These are phyloP conservation scores for Hymenoscyphus repandus DNA, from an alignment of 2,329 filamentous ascomycete species.

Conservation along the genomic window DNA sequence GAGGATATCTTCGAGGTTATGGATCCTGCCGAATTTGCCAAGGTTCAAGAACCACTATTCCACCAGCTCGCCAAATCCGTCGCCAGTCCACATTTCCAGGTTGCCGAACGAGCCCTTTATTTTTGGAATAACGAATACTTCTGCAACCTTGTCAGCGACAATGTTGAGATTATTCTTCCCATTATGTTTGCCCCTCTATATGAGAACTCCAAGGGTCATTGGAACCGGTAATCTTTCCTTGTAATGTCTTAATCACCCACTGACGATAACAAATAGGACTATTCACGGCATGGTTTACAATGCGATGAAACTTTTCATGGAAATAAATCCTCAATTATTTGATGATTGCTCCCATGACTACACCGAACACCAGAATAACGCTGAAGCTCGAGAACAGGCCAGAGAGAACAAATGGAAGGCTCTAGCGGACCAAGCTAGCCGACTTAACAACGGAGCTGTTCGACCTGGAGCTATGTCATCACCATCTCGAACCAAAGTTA, in stretches of 20 bases:
- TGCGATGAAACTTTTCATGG: conserved; percentile 99
- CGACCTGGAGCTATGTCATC: conserved; percentile 32
- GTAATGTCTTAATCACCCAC: neutral
- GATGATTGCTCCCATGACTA: conserved; percentile 99
- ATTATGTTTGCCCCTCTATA: conserved; percentile 99
- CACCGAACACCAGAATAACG: conserved; percentile 90
- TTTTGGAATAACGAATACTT: conserved; percentile 99
- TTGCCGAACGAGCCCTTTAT: conserved; percentile 93
- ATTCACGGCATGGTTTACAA: conserved; percentile 99
- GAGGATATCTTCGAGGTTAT: conserved; percentile 99
- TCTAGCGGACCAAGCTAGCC: conserved; percentile 73
- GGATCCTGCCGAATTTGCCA: conserved; percentile 97
- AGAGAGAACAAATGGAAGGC: conserved; percentile 87
- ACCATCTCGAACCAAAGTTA: conserved; percentile 36
- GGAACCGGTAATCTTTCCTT: conserved; percentile 72
- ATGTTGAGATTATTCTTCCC: conserved; percentile 94
- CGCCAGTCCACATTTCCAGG: conserved; percentile 97
- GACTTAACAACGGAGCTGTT: conserved; percentile 42
- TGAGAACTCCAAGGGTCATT: conserved; percentile 98
- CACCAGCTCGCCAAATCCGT: conserved; percentile 97
- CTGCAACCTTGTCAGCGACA: conserved; percentile 97
- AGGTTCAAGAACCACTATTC: conserved; percentile 96
- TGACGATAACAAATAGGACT: conserved; percentile 52
- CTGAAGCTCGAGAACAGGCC: conserved; percentile 74
- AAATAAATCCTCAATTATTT: conserved; percentile 97